phyloP scores from a whole-genome alignment of 495 filamentous ascomycete species.

The Penicillium flavigenum region DNA sequence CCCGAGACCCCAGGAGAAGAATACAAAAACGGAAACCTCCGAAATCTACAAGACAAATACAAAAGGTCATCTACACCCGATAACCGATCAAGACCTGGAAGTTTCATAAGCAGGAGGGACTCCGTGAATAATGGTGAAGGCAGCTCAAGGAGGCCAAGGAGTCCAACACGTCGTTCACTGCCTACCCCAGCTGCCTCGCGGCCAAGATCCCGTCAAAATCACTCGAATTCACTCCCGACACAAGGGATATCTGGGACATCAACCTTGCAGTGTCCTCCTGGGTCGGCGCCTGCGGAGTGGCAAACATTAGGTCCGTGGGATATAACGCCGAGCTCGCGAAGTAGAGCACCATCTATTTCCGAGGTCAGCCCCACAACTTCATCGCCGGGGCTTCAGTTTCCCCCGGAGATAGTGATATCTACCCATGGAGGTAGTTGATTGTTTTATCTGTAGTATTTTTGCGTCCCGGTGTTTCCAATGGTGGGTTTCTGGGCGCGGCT shows the following conservation, averaged over 20 bases:
- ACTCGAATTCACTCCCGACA: conserved; percentile 19
- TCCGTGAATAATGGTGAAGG: conserved; percentile 25
- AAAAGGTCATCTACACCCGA: conserved; percentile 30
- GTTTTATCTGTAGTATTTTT: background rate
- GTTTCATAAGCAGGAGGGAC: conserved; percentile 15
- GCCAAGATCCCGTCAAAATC: conserved; percentile 4
- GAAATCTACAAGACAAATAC: conserved; percentile 22
- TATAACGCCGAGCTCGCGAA: background rate
- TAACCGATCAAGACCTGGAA: conserved; percentile 25
- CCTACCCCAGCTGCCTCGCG: conserved; percentile 7
- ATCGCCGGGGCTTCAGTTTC: background rate
- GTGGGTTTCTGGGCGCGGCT: background rate
- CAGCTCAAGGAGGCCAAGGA: conserved; percentile 8
- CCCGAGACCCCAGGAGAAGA: conserved; percentile 53
- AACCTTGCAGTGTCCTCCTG: background rate
- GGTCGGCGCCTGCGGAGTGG: too few species aligned
- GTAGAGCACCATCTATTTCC: conserved; percentile 1
- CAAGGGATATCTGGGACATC: background rate
- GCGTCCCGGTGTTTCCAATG: background rate
- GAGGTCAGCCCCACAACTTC: conserved; percentile 2
- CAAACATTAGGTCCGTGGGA: background rate
- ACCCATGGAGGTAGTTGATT: background rate
- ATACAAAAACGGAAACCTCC: conserved; percentile 38
- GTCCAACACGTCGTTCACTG: conserved; percentile 9
- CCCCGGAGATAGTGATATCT: background rate